These are phyloP conservation scores for Glycine tomentella DNA, from an alignment of 306 rosid species.

Conservation along the genomic window DNA sequence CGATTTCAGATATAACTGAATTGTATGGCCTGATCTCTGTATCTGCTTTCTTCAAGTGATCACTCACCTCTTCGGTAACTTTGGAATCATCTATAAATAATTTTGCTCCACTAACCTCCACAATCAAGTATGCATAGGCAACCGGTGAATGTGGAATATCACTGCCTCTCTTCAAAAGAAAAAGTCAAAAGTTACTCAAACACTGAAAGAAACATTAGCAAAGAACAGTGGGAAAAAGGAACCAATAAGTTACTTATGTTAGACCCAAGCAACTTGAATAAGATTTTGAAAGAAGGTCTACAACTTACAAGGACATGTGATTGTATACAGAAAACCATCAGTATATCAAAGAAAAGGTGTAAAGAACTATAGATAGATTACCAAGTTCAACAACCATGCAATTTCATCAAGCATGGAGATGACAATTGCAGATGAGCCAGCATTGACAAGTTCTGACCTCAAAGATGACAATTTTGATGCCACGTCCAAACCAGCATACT, in stretches of 20 bases:
- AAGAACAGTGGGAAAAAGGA: conserved; percentile 23
- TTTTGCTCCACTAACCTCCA: conserved; percentile 79
- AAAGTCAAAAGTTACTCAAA: conserved; percentile 36
- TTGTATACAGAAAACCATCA: conserved; percentile 28
- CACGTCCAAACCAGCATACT: conserved; percentile 90
- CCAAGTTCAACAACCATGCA: conserved; percentile 98
- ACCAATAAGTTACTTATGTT: conserved; percentile 31
- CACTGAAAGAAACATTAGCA: conserved; percentile 36
- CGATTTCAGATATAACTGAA: conserved; percentile 79
- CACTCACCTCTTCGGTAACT: conserved; percentile 77
- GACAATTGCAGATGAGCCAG: conserved; percentile 86
- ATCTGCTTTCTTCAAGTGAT: conserved; percentile 79
- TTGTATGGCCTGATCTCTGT: conserved; percentile 80
- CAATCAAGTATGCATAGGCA: conserved; percentile 90
- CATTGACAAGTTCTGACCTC: conserved; percentile 71
- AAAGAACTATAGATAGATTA: conserved; percentile 52
- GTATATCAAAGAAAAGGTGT: conserved; percentile 25
- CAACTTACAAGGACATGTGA: too few species aligned
- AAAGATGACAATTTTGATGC: conserved; percentile 74
- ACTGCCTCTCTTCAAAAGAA: conserved; percentile 85
- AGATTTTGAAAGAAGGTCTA: conserved; percentile 34
- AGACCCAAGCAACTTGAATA: conserved; percentile 33
- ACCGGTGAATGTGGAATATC: conserved; percentile 97
- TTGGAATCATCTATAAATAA: conserved; percentile 79
- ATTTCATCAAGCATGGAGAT: conserved; percentile 94